These are phyloP conservation scores for Penicillium sp. DNA, from an alignment of 2,329 filamentous ascomycete species.

Conservation along the genomic window DNA sequence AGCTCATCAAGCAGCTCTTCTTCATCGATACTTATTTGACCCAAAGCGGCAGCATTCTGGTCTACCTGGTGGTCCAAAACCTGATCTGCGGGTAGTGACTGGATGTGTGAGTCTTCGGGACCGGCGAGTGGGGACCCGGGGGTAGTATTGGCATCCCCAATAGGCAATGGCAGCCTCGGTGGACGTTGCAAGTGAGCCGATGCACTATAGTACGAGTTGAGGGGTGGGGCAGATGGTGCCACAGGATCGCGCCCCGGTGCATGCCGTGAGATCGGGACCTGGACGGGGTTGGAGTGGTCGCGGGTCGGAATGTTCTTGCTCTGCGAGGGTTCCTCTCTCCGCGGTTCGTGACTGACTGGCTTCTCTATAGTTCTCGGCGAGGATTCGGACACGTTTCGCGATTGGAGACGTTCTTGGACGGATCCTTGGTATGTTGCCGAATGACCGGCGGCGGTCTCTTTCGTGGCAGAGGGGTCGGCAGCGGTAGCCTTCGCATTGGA, in stretches of 20 bases:
- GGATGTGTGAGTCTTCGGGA: conserved; percentile 61
- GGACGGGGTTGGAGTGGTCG: conserved; percentile 42
- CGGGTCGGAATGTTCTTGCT: conserved; percentile 29
- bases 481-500: conserved; percentile 41
- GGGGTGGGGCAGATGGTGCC: conserved; percentile 46
- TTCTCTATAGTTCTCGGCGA: conserved; percentile 25
- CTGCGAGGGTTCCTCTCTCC: conserved; percentile 22
- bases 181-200: conserved; percentile 57
- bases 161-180: conserved; percentile 85
- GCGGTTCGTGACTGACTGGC: conserved; percentile 24
- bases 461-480: conserved; percentile 46
- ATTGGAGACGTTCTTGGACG: conserved; percentile 45
- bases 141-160: conserved; percentile 86
- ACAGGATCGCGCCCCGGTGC: conserved; percentile 33
- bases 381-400: conserved; percentile 38
- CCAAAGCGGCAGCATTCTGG: conserved; percentile 57
- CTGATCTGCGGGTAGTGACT: conserved; percentile 45
- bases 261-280: conserved; percentile 37
- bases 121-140: conserved; percentile 88
- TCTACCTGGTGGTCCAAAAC: conserved; percentile 53
- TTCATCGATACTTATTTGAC: conserved; percentile 61
- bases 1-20: conserved; percentile 78
- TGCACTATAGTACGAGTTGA: conserved; percentile 50
- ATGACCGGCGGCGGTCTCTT: conserved; percentile 45
- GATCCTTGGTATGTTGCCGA: conserved; percentile 36